Evolutionary conservation across 1,284 basidiomycete species (phyloP).

Genomic region (Mrakiaceae sp.): DNA sequence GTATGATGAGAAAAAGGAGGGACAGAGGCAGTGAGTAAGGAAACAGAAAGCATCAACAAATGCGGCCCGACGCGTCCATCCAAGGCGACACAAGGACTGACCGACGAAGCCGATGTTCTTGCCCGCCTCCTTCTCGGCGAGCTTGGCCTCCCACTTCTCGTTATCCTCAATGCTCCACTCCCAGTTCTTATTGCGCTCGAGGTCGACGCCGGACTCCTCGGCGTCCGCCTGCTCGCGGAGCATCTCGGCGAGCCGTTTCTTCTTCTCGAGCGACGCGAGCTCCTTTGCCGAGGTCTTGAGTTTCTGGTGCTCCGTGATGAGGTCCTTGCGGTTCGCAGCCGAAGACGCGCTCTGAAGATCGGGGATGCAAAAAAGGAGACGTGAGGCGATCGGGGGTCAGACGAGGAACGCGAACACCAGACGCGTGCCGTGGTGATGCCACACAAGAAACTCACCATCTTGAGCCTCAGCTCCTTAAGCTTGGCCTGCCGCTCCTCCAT

Average conservation of each 20-base stretch:
- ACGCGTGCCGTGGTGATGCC: background rate
- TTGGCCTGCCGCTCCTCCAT: conserved; percentile 67
- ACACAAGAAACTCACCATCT: conserved; percentile 43
- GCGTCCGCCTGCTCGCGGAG: conserved; percentile 77
- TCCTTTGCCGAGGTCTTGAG: conserved; percentile 64
- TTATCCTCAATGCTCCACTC: conserved; percentile 90
- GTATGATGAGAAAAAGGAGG: background rate
- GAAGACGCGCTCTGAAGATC: conserved; percentile 54
- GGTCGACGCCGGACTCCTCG: conserved; percentile 63
- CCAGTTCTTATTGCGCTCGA: conserved; percentile 74
- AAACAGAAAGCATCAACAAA: conserved; percentile 18
- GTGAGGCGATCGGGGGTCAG: background rate
- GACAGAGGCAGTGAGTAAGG: background rate
- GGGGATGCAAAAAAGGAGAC: background rate
- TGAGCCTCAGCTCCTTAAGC: conserved; percentile 58
- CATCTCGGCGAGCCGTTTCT: conserved; percentile 77
- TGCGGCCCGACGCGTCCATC: background rate
- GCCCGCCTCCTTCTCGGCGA: conserved; percentile 57
- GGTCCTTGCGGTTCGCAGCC: conserved; percentile 66
- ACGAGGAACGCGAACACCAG: background rate
- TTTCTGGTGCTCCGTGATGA: conserved; percentile 69
- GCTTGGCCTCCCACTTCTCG: conserved; percentile 84
- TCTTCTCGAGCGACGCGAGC: conserved; percentile 65
- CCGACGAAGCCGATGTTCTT: conserved; percentile 72
- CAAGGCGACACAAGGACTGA: conserved; percentile 29